phyloP scores from a whole-genome alignment of 208 protist genomes.

The Leishmania tarentolae region DNA sequence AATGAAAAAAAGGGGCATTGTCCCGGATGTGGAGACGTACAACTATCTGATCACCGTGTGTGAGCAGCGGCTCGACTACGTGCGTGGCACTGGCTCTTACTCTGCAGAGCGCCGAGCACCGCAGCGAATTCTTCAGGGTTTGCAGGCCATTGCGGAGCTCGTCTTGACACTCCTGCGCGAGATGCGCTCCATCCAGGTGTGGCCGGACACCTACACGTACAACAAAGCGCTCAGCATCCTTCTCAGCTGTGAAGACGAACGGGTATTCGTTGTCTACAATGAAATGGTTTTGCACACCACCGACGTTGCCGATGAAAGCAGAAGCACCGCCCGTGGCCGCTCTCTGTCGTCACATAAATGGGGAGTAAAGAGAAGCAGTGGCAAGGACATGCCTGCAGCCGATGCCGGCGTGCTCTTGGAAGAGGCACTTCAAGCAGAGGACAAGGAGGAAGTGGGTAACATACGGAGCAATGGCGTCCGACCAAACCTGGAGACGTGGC shows the following conservation, averaged over 20 bases:
- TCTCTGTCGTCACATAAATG: background rate
- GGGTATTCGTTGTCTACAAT: conserved; percentile 77
- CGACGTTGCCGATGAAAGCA: background rate
- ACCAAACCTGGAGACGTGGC: conserved; percentile 78
- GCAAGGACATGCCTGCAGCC: background rate
- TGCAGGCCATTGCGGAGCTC: conserved; percentile 64
- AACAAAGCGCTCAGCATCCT: conserved; percentile 78
- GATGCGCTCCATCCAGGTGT: conserved; percentile 71
- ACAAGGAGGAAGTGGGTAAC: conserved; percentile 44
- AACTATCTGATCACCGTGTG: conserved; percentile 88
- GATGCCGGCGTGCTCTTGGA: conserved; percentile 39
- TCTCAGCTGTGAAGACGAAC: conserved; percentile 57
- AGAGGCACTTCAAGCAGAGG: conserved; percentile 53
- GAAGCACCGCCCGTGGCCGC: background rate
- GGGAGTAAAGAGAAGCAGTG: background rate
- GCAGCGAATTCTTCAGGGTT: conserved; percentile 69
- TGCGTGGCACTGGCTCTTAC: conserved; percentile 58
- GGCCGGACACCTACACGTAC: conserved; percentile 91
- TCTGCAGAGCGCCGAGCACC: conserved; percentile 36
- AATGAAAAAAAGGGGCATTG: conserved; percentile 85
- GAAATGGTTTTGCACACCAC: conserved; percentile 30
- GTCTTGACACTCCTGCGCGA: conserved; percentile 73
- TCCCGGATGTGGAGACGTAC: conserved; percentile 91
- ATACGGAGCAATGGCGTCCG: conserved; percentile 57
- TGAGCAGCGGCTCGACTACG: conserved; percentile 82